phyloP scores from a whole-genome alignment of 139 green algal species.

The Chlorella sorokiniana region DNA sequence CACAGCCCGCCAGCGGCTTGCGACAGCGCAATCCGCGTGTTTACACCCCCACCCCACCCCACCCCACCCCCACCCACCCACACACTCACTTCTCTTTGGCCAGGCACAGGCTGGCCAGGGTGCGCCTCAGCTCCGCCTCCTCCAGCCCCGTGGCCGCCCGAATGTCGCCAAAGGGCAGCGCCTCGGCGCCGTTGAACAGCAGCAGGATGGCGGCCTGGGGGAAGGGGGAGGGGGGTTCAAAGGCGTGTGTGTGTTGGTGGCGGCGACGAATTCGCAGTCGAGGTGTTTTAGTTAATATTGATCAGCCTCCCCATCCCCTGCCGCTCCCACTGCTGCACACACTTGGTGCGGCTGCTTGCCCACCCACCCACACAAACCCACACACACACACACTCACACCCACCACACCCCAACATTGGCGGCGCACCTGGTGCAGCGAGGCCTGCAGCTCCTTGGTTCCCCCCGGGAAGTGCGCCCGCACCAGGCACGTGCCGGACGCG shows the following conservation, averaged over 20 bases:
- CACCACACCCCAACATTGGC: neutral
- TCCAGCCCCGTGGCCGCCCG: constrained; percentile 60
- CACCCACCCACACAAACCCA: too few species aligned
- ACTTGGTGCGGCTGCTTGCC: too few species aligned
- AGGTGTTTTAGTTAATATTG: too few species aligned
- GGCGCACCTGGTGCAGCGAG: constrained; percentile 79
- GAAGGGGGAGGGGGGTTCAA: too few species aligned
- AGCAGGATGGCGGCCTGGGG: constrained; percentile 92
- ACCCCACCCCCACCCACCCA: neutral
- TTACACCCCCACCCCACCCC: neutral
- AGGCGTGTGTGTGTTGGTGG: too few species aligned
- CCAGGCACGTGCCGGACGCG: constrained; percentile 79
- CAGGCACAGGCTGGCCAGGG: constrained; percentile 89
- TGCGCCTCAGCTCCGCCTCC: constrained; percentile 89
- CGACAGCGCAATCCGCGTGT: too few species aligned
- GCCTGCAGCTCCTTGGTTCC: constrained; percentile 95
- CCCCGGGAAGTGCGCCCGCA: constrained; percentile 81
- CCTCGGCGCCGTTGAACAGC: constrained; percentile 91
- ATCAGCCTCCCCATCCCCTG: too few species aligned
- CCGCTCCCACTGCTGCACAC: too few species aligned
- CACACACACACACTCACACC: too few species aligned
- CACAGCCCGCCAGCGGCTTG: too few species aligned
- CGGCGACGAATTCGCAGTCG: too few species aligned
- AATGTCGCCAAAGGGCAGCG: constrained; percentile 81
- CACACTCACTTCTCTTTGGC: constrained; percentile 70